phyloP scores from a whole-genome alignment of 768 basidiomycete genomes.

The Serendipita sp. region DNA sequence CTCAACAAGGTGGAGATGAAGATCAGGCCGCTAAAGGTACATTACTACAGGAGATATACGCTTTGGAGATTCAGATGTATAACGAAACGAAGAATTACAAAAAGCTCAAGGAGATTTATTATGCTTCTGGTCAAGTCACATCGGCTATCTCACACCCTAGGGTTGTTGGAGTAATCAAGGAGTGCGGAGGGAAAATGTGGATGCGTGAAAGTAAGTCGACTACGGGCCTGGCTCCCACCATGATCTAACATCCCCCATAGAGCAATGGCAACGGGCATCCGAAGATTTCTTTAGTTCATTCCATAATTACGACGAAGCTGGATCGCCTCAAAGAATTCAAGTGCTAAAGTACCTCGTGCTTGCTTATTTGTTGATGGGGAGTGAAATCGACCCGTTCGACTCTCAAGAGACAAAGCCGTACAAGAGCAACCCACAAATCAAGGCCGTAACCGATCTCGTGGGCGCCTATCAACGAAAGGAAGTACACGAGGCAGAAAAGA shows the following conservation, averaged over 20 bases:
- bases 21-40: conserved; percentile 75
- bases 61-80: conserved; percentile 99
- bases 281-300: conserved; percentile 99
- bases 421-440: conserved; percentile 91
- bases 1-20: conserved; percentile 51
- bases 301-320: conserved; percentile 96
- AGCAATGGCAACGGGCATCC: conserved; percentile 92
- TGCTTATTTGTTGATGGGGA: conserved; percentile 95
- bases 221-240: not conserved
- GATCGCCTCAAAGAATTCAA: conserved; percentile 90
- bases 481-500: conserved; percentile 95
- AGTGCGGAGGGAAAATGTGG: conserved; percentile 99
- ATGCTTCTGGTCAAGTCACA: conserved; percentile 79
- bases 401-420: conserved; percentile 99
- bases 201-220: conserved; percentile 82
- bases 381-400: conserved; percentile 98
- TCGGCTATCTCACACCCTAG: conserved; percentile 96
- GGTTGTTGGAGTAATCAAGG: conserved; percentile 98
- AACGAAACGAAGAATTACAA: conserved; percentile 91
- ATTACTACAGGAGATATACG: conserved; percentile 89
- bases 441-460: conserved; percentile 94
- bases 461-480: conserved; percentile 93
- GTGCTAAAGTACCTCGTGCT: conserved; percentile 96
- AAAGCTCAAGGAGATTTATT: conserved; percentile 98
- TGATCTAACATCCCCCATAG: conserved; percentile 23